Evolutionary conservation across 306 rosid species (phyloP).

Genomic region (Medicago arabica): DNA sequence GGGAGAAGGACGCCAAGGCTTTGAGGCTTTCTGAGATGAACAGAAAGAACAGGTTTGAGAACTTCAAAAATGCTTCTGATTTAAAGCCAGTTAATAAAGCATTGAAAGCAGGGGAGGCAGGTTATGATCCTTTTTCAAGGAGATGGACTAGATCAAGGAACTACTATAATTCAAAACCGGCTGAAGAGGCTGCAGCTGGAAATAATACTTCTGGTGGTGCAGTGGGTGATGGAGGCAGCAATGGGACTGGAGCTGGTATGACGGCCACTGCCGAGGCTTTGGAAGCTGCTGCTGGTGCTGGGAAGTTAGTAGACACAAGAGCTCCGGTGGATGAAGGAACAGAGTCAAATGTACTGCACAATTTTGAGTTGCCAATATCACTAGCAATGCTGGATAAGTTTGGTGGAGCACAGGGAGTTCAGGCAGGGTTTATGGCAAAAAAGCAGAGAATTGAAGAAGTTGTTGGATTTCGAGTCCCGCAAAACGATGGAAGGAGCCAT

Average conservation of each 20-base stretch:
- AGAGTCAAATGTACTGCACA: constrained; percentile 68
- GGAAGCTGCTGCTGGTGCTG: constrained; percentile 93
- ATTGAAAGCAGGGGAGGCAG: constrained; percentile 92
- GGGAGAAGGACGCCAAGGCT: constrained; percentile 75
- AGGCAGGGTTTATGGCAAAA: constrained; percentile 73
- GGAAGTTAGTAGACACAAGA: constrained; percentile 83
- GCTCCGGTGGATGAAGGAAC: constrained; percentile 95
- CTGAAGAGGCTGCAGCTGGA: constrained; percentile 53
- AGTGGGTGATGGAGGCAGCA: constrained; percentile 43
- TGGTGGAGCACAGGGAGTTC: constrained; percentile 85
- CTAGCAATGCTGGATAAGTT: constrained; percentile 73
- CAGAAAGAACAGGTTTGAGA: constrained; percentile 89
- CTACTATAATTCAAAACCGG: constrained; percentile 72
- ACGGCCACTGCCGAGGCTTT: constrained; percentile 84
- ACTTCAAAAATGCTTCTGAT: constrained; percentile 93
- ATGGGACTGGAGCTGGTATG: constrained; percentile 55
- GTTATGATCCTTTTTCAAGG: constrained; percentile 99
- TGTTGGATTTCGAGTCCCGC: constrained; percentile 73
- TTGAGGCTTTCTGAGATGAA: constrained; percentile 95
- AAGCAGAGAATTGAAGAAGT: constrained; percentile 81
- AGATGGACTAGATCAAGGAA: constrained; percentile 98
- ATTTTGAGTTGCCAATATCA: constrained; percentile 93
- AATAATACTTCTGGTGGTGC: constrained; percentile 40
- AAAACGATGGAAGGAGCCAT: constrained; percentile 76
- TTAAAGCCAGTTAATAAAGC: constrained; percentile 54